Base-by-base conservation (phyloP, 305 asterid genomes). In the Vinca major region DNA sequence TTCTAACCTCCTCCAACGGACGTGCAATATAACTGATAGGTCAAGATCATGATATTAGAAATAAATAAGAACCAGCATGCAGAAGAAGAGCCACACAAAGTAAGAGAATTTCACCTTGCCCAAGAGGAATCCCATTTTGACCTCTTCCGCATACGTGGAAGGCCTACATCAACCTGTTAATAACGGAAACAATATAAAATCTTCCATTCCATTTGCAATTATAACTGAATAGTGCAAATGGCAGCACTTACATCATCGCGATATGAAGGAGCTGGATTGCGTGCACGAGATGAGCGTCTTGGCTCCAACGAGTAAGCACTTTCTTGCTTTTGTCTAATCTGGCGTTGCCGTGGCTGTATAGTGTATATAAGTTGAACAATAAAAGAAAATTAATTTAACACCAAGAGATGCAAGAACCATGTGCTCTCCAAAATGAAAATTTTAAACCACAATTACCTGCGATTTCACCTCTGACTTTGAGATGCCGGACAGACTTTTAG, bases 211-310 rank as follows among this genome's bases (percentile, higher is more conserved):
- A 21, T 40, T 37, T 52, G 62, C 41, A 57, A 57, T 20, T 58
- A 57, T 0, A 58, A 48, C 33, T 13, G 45, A 48, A 14, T 12
- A 37, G 20, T 58, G 21, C 0, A 26, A 53, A 61, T 49, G 17
- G 33, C 47, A 69, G 67, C 74, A 67, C 86, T 88, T 77, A 87
- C 95, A 72, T 91, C 89, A 72, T 91, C 97, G 47, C 81, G 82
- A 75, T 91, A 91, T 8, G 96, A 74, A 51, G 79, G 17, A 78
- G 82, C 87, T 47, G 84, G 79, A 66, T 78, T 91, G 47, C 96
- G 94, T 19, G 78, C 84, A 33, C 97, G 87, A 63, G 91, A 76
- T 10, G 97, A 91, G 58, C 97, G 96, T 57, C 96, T 86, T 74
- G 95, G 97, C 85, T 91, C 96, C 55, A 71, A 57, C 66, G 66